These are phyloP conservation scores for Aureoboletus auriporus DNA, from an alignment of 768 basidiomycete genomes.

Conservation along the genomic window DNA sequence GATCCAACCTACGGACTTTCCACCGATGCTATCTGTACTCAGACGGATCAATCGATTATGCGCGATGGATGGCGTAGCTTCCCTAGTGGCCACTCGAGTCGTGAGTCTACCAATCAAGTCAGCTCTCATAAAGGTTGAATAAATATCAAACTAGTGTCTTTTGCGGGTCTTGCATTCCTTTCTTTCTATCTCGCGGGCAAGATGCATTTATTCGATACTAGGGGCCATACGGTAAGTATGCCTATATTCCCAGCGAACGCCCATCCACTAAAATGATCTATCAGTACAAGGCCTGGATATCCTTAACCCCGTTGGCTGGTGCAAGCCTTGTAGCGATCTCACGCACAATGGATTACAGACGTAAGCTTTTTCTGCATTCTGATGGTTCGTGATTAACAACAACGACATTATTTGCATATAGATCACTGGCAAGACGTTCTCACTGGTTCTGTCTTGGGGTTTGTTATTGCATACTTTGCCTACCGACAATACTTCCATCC, in stretches of 20 bases:
- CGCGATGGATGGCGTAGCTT: slow-evolving; percentile 91
- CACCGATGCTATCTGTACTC: slow-evolving; percentile 76
- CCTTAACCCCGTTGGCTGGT: slow-evolving; percentile 69
- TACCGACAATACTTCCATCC: slow-evolving; percentile 85
- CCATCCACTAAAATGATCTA: slow-evolving; percentile 2
- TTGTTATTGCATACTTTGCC: slow-evolving; percentile 63
- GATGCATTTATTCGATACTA: slow-evolving; percentile 81
- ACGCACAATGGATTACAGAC: slow-evolving; percentile 89
- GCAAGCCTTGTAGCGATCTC: slow-evolving; percentile 79
- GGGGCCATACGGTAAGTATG: slow-evolving; percentile 61
- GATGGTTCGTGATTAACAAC: slow-evolving; percentile 4
- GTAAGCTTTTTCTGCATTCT: slow-evolving; percentile 32
- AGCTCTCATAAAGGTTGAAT: not conserved
- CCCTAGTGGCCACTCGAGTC: slow-evolving; percentile 85
- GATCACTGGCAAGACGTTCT: slow-evolving; percentile 94
- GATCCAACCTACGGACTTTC: slow-evolving; percentile 75
- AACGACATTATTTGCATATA: slow-evolving; percentile 21
- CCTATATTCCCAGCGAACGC: not conserved
- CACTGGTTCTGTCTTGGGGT: slow-evolving; percentile 73
- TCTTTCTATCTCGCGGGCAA: slow-evolving; percentile 90
- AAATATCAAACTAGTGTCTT: slow-evolving; percentile 58
- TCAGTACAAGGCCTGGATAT: slow-evolving; percentile 80
- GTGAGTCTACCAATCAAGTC: slow-evolving; percentile 40
- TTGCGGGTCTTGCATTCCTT: slow-evolving; percentile 89
- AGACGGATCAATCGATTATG: slow-evolving; percentile 51